phyloP scores from a whole-genome alignment of 345 rosid genomes.

The Gossypium rotundifolium region DNA sequence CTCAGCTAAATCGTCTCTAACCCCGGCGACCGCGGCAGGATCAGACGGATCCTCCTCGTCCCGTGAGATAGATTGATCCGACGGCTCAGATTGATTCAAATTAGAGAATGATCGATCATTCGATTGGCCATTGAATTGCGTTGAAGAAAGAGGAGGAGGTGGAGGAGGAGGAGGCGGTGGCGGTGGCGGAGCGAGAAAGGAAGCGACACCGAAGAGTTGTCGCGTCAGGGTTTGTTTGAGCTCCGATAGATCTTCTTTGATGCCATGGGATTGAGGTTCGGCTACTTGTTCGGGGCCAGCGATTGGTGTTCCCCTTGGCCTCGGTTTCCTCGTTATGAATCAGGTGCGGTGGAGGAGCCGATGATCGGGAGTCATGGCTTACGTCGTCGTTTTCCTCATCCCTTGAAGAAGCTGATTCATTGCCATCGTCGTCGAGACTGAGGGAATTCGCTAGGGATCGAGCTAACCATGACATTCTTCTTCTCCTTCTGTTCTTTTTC shows the following conservation, averaged over 20 bases:
- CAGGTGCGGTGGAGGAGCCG: constrained; percentile 10
- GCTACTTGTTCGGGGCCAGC: constrained; percentile 22
- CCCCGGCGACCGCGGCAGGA: constrained; percentile 26
- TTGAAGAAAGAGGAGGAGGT: constrained; percentile 13
- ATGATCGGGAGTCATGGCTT: constrained; percentile 6
- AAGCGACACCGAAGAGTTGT: constrained; percentile 92
- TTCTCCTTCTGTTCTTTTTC: background rate
- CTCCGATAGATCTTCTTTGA: constrained; percentile 80
- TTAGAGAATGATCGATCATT: constrained; percentile 22
- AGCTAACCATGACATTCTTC: constrained; percentile 76
- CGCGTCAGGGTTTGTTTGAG: constrained; percentile 62
- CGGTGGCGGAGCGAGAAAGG: constrained; percentile 73
- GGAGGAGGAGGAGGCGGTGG: constrained; percentile 54
- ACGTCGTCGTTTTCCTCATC: constrained; percentile 27
- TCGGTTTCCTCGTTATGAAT: constrained; percentile 12
- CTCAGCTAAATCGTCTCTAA: constrained; percentile 31
- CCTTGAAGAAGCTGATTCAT: background rate
- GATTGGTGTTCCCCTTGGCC: constrained; percentile 11
- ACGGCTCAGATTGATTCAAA: constrained; percentile 7
- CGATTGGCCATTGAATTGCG: constrained; percentile 20
- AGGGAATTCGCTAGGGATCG: constrained; percentile 78
- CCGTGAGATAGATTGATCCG: constrained; percentile 15
- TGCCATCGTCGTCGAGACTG: constrained; percentile 48
- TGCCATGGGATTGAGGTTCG: constrained; percentile 56
- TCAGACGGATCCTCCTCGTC: constrained; percentile 31